Evolutionary conservation across 345 rosid species (phyloP).

Genomic region (Citrus glauca): DNA sequence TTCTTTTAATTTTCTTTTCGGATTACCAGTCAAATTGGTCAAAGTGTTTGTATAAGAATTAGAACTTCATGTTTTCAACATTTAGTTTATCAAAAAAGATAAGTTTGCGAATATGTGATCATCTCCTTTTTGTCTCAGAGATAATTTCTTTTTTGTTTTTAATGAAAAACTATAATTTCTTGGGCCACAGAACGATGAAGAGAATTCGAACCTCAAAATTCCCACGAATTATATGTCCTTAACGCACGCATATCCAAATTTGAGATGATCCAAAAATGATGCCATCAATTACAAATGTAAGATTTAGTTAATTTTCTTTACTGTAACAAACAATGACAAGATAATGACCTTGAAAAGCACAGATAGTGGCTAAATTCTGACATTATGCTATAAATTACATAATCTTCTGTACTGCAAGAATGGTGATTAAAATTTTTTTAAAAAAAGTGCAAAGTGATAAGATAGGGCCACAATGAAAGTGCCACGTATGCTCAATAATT

Average conservation of each 20-base stretch:
- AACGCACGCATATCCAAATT: not conserved
- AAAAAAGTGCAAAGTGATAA: not conserved
- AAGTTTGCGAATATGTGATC: not conserved
- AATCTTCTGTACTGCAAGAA: not conserved
- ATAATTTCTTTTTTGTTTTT: not conserved
- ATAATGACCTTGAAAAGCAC: not conserved
- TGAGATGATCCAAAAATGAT: not conserved
- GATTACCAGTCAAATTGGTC: not conserved
- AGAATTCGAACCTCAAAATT: not conserved
- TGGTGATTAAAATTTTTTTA: too few species aligned
- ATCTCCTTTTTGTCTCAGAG: not conserved
- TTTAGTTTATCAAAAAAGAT: not conserved
- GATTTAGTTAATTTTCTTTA: not conserved
- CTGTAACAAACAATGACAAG: not conserved
- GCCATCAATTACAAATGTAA: not conserved
- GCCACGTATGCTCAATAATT: not conserved
- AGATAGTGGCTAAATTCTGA: not conserved
- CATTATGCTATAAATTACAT: not conserved
- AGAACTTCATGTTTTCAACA: not conserved
- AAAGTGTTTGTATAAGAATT: not conserved
- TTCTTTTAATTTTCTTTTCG: not conserved
- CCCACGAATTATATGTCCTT: not conserved
- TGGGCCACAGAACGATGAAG: not conserved
- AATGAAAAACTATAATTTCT: not conserved
- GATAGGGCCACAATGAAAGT: not conserved